Percentiles rank a stretch among this genome's conserved stretches.
phyloP scores from a whole-genome alignment of 108 stramenopile genomes.

The Discostella pseudostelligera region DNA sequence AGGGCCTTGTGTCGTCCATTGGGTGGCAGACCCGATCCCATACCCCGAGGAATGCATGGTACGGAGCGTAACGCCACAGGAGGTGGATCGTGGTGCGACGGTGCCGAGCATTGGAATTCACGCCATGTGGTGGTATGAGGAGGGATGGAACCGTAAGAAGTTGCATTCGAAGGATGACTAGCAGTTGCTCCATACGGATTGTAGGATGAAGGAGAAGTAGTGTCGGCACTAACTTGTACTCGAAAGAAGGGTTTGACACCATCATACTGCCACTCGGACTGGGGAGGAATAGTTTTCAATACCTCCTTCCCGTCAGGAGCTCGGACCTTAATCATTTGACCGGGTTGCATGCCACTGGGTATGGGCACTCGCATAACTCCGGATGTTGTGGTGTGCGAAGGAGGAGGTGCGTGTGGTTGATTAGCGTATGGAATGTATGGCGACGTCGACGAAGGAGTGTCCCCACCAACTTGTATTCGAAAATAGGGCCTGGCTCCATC shows the following conservation, averaged over 20 bases:
- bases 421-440: background rate
- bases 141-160: background rate
- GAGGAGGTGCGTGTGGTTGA: background rate
- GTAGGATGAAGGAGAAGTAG: background rate
- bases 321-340: conserved; percentile 38
- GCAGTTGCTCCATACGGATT: background rate
- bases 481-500: conserved; percentile 26
- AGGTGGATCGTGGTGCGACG: conserved; percentile 31
- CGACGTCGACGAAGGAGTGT: background rate
- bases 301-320: conserved; percentile 35
- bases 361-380: conserved; percentile 39
- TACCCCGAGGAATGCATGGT: conserved; percentile 13
- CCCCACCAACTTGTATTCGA: conserved; percentile 18
- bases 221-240: conserved; percentile 9
- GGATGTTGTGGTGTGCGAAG: background rate
- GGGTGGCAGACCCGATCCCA: conserved; percentile 17
- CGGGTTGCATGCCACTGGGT: conserved; percentile 31
- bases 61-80: conserved; percentile 35
- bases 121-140: conserved; percentile 29
- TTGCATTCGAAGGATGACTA: background rate
- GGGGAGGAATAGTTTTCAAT: conserved; percentile 23
- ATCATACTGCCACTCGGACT: conserved; percentile 30
- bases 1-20: conserved; percentile 48
- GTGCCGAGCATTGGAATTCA: conserved; percentile 18
- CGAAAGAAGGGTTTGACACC: conserved; percentile 26